Conservation (phyloP, 1,139 yeast genomes). For the Scheffersomyces titani region DNA sequence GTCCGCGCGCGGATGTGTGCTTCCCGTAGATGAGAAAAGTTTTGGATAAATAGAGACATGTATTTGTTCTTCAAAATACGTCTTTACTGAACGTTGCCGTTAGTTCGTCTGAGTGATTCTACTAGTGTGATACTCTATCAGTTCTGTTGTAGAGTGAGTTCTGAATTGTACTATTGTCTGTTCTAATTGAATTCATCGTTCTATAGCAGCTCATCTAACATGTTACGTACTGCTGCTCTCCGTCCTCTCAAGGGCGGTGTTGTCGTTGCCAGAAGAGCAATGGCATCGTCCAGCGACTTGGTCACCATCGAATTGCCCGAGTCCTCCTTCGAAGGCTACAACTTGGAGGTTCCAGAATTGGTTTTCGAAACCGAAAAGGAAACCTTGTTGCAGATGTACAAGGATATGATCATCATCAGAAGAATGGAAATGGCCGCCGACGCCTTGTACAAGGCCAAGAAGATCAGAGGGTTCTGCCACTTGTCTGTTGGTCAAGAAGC, state of each 20-base stretch:
- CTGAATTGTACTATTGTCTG: not conserved
- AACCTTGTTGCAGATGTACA: conserved; percentile 86
- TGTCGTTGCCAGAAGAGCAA: conserved; percentile 26
- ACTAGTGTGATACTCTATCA: not conserved
- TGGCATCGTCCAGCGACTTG: conserved; percentile 41
- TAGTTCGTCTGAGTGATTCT: not conserved
- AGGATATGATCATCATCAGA: conserved; percentile 91
- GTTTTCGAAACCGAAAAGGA: conserved; percentile 78
- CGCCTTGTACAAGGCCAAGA: conserved; percentile 96
- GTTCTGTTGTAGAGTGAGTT: not conserved
- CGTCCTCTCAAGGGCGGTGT: conserved; percentile 19
- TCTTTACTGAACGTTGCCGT: not conserved
- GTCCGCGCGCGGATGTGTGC: conserved; percentile 13
- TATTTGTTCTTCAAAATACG: not conserved
- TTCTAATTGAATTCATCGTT: not conserved
- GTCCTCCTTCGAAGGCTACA: conserved; percentile 81
- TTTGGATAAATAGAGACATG: not conserved
- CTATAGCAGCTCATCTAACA: conserved; percentile 5
- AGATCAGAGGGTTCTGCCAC: conserved; percentile 98
- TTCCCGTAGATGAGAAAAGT: conserved; percentile 11
- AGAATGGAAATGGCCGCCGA: conserved; percentile 99
- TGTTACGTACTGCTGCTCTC: conserved; percentile 23
- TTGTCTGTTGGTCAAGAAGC: conserved; percentile 99
- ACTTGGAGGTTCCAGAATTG: conserved; percentile 71
- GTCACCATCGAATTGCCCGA: conserved; percentile 68